Evolutionary conservation across 495 filamentous ascomycete genomes (phyloP), one percentile per base, ranked within the genome.

Genomic region (Daldinia caldariorum): DNA sequence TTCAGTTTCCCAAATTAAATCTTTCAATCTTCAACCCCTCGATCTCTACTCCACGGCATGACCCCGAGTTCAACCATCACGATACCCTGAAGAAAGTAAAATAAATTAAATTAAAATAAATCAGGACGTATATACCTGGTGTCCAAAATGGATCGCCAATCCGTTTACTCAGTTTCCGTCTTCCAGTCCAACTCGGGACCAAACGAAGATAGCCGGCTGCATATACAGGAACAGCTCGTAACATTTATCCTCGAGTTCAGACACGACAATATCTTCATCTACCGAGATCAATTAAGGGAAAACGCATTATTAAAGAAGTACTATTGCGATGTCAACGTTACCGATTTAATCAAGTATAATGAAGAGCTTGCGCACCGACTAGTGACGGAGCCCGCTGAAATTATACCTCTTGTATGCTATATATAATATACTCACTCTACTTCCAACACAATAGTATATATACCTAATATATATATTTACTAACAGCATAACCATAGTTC

Each of bases 301-400:
- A 98, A 99, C 82, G 94, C 94, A 34, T 86, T 99, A 0, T 88
- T 97, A 12, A 97, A 97, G 77, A 92, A 94, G 74, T 97, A 94
- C 80, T 97, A 90, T 81, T 97, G 95, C 81, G 95, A 99, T 79
- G 90, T 99, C 69, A 94, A 99, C 79, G 92, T 99, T 70, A 92
- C 92, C 38, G 96, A 99, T 78, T 83, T 99, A 41, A 97, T 97
- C 78, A 95, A 91, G 57, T 98, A 94, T 82, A 96, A 97, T 72
- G 96, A 98, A 79, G 94, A 97, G 76, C 86, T 99, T 61, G 96
- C 94, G 38, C 92, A 97, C 79, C 90, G 91, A 75, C 86, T 99
- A 58, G 91, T 90, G 16, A 94, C 90, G 32, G 94, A 98, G 75
- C 96, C 96, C 2, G 90, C 89, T 49, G 94, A 97, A 35, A 91